A percentile compares a stretch with the other conserved stretches of the same genome.
Conservation (phyloP, 306 rosid genomes). For the Macrotyloma uniflorum region DNA sequence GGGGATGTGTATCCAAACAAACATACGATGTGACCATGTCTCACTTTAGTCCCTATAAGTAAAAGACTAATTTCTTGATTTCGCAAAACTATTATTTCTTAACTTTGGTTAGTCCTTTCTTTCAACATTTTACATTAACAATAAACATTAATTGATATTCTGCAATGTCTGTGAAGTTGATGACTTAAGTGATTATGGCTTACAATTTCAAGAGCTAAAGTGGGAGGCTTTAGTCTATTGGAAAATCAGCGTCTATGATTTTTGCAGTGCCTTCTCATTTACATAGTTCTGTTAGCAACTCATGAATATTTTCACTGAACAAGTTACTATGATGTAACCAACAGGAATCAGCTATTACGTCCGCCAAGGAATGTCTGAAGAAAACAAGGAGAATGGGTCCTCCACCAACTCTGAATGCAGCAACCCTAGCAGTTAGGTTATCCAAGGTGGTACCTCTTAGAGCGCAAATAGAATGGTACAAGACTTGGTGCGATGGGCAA, state of each 20-base stretch:
- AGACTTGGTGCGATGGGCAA: conserved; percentile 55
- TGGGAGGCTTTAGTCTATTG: neutral
- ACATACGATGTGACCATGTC: neutral
- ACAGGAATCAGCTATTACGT: conserved; percentile 55
- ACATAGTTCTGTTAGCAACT: neutral
- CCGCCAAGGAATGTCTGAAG: conserved; percentile 67
- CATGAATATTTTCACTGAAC: conserved; percentile 21
- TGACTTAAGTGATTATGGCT: neutral
- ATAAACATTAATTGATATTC: neutral
- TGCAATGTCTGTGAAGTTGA: neutral
- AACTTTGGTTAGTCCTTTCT: neutral
- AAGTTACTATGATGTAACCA: conserved; percentile 26
- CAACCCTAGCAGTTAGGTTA: conserved; percentile 62
- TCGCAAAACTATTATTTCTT: neutral
- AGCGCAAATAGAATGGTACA: conserved; percentile 89
- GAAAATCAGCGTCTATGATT: neutral
- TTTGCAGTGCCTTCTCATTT: neutral
- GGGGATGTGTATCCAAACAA: neutral
- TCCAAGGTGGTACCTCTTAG: conserved; percentile 67
- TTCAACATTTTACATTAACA: neutral
- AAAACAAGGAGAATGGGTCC: conserved; percentile 68
- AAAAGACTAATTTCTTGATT: neutral
- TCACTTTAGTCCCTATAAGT: neutral
- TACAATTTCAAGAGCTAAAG: neutral
- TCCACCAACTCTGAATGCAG: conserved; percentile 58